Conservation (phyloP, 2,329 filamentous ascomycete genomes). For the Didymella pomorum region DNA sequence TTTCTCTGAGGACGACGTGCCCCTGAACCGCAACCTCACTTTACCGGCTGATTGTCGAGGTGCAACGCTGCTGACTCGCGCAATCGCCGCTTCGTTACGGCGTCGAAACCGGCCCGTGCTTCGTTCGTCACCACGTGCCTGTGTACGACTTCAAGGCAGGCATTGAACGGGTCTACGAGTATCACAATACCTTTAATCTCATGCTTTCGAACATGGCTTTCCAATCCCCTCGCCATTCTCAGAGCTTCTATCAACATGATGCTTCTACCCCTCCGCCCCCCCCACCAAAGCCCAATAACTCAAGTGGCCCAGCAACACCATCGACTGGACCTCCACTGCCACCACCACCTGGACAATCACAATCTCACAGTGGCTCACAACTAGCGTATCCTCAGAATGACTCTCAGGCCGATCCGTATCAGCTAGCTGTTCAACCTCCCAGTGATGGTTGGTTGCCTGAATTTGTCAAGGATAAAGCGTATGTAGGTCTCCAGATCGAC, state of each 20-base stretch:
- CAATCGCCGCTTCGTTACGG: not conserved
- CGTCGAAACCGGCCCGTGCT: slow-evolving; percentile 10
- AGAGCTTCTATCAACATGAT: slow-evolving; percentile 52
- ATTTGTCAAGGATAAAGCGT: slow-evolving; percentile 83
- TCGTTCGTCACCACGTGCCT: slow-evolving; percentile 12
- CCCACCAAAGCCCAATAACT: slow-evolving; percentile 55
- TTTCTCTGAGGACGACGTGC: slow-evolving; percentile 5
- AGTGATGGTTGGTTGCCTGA: slow-evolving; percentile 79
- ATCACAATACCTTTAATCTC: slow-evolving; percentile 1
- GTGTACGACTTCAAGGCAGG: slow-evolving; percentile 4
- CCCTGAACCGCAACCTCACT: slow-evolving; percentile 16
- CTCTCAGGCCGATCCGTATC: slow-evolving; percentile 29
- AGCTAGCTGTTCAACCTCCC: slow-evolving; percentile 40
- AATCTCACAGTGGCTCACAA: slow-evolving; percentile 33
- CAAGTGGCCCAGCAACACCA: slow-evolving; percentile 53
- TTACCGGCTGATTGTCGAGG: not conserved
- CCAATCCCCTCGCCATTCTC: slow-evolving; percentile 50
- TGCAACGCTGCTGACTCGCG: slow-evolving; percentile 14
- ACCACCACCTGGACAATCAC: slow-evolving; percentile 50
- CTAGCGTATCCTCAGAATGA: slow-evolving; percentile 31
- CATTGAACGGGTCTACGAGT: slow-evolving; percentile 7
- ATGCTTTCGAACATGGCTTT: slow-evolving; percentile 42
- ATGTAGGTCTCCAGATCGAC: slow-evolving; percentile 47
- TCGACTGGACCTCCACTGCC: slow-evolving; percentile 55
- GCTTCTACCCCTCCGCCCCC: slow-evolving; percentile 58